Evolutionary conservation across 768 basidiomycete species (phyloP), one percentile per base, ranked within the genome.

Genomic region (Mycena rebaudengoi): DNA sequence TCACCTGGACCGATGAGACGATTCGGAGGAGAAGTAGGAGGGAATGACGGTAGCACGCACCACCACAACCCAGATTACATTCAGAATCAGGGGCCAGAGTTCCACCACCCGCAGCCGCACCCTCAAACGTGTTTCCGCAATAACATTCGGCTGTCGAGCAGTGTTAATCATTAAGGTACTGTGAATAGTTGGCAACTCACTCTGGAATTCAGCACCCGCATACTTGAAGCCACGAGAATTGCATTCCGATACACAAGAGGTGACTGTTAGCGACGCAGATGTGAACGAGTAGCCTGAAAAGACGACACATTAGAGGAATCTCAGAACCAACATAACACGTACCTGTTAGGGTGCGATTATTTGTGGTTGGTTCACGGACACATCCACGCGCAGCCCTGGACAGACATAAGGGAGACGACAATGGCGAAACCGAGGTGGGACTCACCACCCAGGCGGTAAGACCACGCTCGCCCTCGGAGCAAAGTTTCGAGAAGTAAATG

Each of bases 191-290:
- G 28, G 25, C n/a, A n/a, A 50, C 62, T 2, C 30, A 57, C 62
- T 30, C 5, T 28, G 55, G 41, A 51, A 52, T 46, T 64, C 62
- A 43, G 56, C 56, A 30, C 55, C 62, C 6, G 62, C 62, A 18
- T 64, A 64, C 26, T 51, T 59, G 62, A 51, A 64, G 33, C 50
- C 50, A 3, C 29, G 50, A 28, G 62, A 52, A 50, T 59, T 39
- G 56, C 62, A 65, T 60, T 59, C 20, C 0, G 63, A 56, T 23
- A 65, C 63, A 39, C 63, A 65, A 18, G 63, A 60, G 6, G 63
- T 65, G 41, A 60, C 23, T 8, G 57, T 65, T 57, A 65, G 16
- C 12, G 55, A 41, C 10, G 32, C 14, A 6, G 55, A 58, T 4
- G 62, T 60, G 29, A 65, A 59, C 7, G 51, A 60, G 32, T 52